Evolutionary conservation across 495 filamentous ascomycete species (phyloP).

Genomic region (Penicillium mononematosum): DNA sequence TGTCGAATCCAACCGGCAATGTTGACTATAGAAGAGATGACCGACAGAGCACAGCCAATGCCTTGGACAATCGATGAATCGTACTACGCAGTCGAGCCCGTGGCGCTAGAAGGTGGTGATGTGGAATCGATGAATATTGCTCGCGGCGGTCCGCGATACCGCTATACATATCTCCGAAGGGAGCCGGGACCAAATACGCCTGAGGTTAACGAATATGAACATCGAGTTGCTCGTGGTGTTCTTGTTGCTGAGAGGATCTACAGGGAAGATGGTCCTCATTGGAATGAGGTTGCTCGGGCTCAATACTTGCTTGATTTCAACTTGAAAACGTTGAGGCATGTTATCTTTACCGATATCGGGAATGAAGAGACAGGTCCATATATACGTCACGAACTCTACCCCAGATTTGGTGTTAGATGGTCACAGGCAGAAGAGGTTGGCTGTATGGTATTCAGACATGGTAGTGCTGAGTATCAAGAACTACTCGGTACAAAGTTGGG

Average conservation of each 20-base stretch:
- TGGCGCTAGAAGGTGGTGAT: not conserved
- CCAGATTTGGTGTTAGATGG: not conserved
- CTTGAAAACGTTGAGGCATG: not conserved
- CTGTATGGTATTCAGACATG: not conserved
- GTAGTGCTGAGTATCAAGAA: not conserved
- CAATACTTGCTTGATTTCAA: not conserved
- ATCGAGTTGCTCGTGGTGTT: not conserved
- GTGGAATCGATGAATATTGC: not conserved
- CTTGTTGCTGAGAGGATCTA: not conserved
- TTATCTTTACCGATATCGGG: not conserved
- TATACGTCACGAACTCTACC: not conserved
- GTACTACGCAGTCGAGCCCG: not conserved
- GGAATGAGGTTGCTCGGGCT: not conserved
- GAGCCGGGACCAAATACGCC: not conserved
- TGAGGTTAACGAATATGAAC: not conserved
- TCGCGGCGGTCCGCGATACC: not conserved
- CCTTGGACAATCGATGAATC: not conserved
- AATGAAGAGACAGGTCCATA: not conserved
- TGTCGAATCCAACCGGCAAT: not conserved
- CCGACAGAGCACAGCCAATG: not conserved
- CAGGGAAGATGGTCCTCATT: not conserved
- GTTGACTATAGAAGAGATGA: not conserved
- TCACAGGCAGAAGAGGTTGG: not conserved
- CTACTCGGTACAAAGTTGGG: not conserved
- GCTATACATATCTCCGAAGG: not conserved